Base-by-base conservation (phyloP, 164 flowering plant genomes). In the Dillenia turbinata region DNA sequence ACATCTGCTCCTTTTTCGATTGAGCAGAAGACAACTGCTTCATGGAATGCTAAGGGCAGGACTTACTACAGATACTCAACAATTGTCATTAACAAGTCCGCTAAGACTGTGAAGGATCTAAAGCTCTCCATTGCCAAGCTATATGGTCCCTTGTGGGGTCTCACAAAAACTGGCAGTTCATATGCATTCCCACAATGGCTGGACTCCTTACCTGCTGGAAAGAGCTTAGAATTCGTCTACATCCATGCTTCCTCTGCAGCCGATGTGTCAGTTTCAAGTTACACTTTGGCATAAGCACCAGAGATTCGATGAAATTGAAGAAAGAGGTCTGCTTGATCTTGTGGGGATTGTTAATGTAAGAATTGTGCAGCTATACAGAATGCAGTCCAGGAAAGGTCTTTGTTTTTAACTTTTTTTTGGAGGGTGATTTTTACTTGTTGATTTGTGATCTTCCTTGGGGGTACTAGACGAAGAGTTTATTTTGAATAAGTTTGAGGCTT, bases 131-230 rank as follows among this genome's bases (percentile, higher is more conserved):
- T 92, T 12, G 64, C 81, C 17, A 76, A 88, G 62, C 92, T 92
- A 17, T 81, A 85, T 50, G 98, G 96, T 54, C 95, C 96, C 11
- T 49, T 88, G 5, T 92, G 96, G 96, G 98, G 98, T 22, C 91
- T 92, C n/a, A 68, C 78, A 12, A 77, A 74, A 57, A 67, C 69
- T 0, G 82, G 75, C 2, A 70, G 71, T 22, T 67, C 76, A 5
- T 90, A 85, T 40, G 52, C 47, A 24, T 83, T 87, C 51, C 96
- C 96, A 12, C 58, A 81, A 57, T 89, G 96, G 96, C 51, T 81
- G n/a, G 62, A 59, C 47, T 76, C 86, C 14, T 72, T 89, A 64
- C 71, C 83, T 9, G 71, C 91, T 12, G 86, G 91, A 9, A 79
- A 84, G 60, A 85, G 84, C 70, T 70, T 90, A 0, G 92, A 90